Conservation (phyloP, 2,329 filamentous ascomycete species). For the Amphichorda felina region DNA sequence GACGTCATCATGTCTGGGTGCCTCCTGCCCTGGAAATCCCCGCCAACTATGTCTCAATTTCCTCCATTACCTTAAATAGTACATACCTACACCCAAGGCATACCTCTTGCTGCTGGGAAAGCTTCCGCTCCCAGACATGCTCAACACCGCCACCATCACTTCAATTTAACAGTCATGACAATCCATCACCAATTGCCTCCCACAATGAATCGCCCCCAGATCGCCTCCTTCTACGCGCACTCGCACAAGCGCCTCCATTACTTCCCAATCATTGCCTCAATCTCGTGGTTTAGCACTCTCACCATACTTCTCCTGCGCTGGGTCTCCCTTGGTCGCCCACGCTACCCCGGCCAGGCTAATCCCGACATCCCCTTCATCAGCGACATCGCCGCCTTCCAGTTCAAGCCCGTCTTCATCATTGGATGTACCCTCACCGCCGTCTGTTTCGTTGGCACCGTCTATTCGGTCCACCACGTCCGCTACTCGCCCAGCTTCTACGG, state of each 20-base stretch:
- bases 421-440: constrained; percentile 3
- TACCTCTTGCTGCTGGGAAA: no score
- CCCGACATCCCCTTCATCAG: constrained; percentile 4
- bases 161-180: no score
- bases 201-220: no score
- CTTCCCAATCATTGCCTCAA: constrained; percentile 4
- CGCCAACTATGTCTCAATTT: no score
- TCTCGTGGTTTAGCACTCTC: constrained; percentile 4
- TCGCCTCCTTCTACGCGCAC: constrained; percentile 3
- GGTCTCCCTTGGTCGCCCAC: constrained; percentile 3
- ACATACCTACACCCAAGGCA: no score
- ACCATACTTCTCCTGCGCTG: constrained; percentile 3
- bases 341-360: constrained; percentile 4
- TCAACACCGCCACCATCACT: no score
- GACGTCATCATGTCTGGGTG: no score
- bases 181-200: no score
- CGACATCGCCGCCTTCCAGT: constrained; percentile 5
- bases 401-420: constrained; percentile 5
- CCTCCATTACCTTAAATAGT: no score
- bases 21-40: no score
- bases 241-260: constrained; percentile 3
- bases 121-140: no score
- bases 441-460: constrained; percentile 5
- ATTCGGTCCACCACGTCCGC: constrained; percentile 4
- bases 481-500: constrained; percentile 4